Conservation (phyloP, 192 early-diverging fungal genomes). For the Backusella sp. region DNA sequence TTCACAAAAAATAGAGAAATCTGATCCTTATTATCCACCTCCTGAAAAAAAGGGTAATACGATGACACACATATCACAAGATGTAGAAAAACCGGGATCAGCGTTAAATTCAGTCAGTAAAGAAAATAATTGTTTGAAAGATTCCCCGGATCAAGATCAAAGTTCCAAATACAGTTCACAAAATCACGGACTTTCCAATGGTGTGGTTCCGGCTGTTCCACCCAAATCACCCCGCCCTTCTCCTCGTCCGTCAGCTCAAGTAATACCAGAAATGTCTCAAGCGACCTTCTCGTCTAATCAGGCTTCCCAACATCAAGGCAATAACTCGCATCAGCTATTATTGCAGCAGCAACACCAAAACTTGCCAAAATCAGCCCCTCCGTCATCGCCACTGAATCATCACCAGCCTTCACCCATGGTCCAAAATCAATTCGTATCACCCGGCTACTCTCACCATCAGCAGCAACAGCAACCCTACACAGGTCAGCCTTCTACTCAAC, state of each 20-base stretch:
- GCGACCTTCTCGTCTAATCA: neutral
- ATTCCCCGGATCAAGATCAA: neutral
- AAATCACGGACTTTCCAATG: neutral
- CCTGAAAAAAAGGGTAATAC: neutral
- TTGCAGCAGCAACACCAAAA: neutral
- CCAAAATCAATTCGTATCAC: neutral
- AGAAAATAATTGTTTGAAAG: neutral
- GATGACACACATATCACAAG: neutral
- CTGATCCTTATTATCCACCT: neutral
- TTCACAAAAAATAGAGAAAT: neutral
- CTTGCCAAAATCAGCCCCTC: neutral
- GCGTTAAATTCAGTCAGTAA: neutral
- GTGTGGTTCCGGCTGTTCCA: neutral
- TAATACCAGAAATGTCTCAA: neutral
- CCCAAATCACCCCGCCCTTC: slow-evolving; percentile 16
- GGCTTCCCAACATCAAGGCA: neutral
- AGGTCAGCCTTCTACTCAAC: neutral
- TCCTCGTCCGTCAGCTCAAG: neutral
- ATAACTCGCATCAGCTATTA: neutral
- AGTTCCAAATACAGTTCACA: neutral
- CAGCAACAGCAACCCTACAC: neutral
- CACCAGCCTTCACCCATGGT: neutral
- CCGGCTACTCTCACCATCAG: neutral
- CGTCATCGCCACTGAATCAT: neutral
- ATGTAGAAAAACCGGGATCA: neutral